Base-by-base conservation (phyloP, 2,329 filamentous ascomycete species). In the Phoma sp. region DNA sequence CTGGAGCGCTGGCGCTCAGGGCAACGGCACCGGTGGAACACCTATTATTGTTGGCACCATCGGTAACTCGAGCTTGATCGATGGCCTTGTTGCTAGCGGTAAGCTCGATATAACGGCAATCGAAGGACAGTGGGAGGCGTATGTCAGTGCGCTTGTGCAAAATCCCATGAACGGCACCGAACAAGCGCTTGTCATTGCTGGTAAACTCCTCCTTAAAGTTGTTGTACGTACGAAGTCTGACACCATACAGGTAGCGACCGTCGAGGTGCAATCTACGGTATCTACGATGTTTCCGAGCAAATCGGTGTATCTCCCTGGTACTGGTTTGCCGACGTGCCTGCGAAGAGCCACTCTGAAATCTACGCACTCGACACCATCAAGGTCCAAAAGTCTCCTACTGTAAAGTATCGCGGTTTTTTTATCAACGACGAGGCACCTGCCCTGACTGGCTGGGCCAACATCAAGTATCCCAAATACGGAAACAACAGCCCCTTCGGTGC, bases 281-380 rank as follows among this genome's bases (percentile, higher is more conserved):
- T 89, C 18, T 91, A 91, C 73, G 86, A 88, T 59, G 72, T 90
- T 42, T 88, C 85, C 22, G 87, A 90, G 72, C 87, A 90, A 68
- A 89, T 90, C 52, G 88, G 88, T 24, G 86, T 90, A 10, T 88
- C 84, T 29, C 87, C 86, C 61, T 89, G 86, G 85, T 83, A 89
- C 72, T 89, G 82, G 77, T 89, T 84, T 79, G 85, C 86, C 5
- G 87, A 89, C 66, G 83, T 86, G 1, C 79, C 84, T 1, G 66
- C 80, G 1, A 78, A 80, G 47, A 74, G 78, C 55, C 79, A 82
- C 58, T 69, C 77, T 22, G 76, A 78, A 6, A 82, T 89, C 48
- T 88, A 82, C 59, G 82, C 83, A 4, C 69, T 85, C 10, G 72
- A 80, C 13, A 78, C 75, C 9, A 79, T 75, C 25, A 87, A 86